Percentiles rank a stretch among this genome's conserved stretches.
These are phyloP conservation scores for Chytriomyces sp. DNA, from an alignment of 192 early-diverging fungal species.

Conservation along the genomic window DNA sequence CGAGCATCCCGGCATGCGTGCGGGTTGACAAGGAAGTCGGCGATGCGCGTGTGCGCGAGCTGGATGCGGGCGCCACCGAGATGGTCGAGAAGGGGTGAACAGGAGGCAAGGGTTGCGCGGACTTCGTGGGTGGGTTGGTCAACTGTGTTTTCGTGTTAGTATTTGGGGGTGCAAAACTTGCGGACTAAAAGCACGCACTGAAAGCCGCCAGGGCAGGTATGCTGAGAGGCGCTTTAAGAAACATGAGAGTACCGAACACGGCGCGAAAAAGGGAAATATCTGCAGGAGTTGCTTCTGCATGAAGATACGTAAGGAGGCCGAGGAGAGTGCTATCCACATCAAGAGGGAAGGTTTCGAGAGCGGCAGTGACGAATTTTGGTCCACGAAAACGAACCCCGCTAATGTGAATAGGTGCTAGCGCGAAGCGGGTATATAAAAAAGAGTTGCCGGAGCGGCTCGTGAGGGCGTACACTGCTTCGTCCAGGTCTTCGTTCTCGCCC, in stretches of 20 bases:
- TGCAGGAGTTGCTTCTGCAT: not conserved
- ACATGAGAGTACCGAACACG: slow-evolving; percentile 1
- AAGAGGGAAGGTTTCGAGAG: slow-evolving; percentile 20
- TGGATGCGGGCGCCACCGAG: not conserved
- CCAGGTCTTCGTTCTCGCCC: slow-evolving; percentile 1
- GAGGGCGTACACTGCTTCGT: not conserved
- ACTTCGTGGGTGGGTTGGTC: not conserved
- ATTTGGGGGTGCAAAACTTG: too few species aligned
- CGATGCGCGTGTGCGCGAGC: slow-evolving; percentile 4
- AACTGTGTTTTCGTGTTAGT: too few species aligned
- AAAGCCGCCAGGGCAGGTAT: slow-evolving; percentile 6
- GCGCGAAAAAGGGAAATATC: slow-evolving; percentile 2
- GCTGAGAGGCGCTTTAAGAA: slow-evolving; percentile 4
- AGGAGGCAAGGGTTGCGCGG: not conserved
- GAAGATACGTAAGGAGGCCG: slow-evolving; percentile 8
- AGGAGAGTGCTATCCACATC: not conserved
- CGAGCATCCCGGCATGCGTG: slow-evolving; percentile 2
- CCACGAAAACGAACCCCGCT: not conserved
- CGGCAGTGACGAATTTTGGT: too few species aligned
- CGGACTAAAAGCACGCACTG: too few species aligned
- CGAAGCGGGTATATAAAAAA: slow-evolving; percentile 17
- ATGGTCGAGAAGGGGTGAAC: not conserved
- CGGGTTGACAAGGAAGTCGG: not conserved
- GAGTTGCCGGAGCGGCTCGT: not conserved
- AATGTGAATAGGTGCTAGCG: slow-evolving; percentile 11